These are phyloP conservation scores for Penicillium fuscoglaucum DNA, from an alignment of 2,329 filamentous ascomycete species.

Conservation along the genomic window DNA sequence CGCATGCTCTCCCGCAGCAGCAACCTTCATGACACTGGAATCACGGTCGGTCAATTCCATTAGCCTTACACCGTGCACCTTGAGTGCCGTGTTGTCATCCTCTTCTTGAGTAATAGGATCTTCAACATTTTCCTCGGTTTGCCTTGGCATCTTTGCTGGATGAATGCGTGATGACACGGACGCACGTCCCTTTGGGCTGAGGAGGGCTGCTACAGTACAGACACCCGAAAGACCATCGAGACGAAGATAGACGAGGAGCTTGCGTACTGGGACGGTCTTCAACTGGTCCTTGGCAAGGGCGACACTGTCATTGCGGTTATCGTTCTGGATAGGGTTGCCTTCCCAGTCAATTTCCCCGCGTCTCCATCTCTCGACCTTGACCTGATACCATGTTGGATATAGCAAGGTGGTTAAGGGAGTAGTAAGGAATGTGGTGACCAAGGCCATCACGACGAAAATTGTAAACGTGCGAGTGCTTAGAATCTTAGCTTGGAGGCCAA, in stretches of 20 bases:
- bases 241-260: slow-evolving; percentile 76
- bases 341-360: slow-evolving; percentile 91
- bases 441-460: slow-evolving; percentile 92
- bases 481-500: slow-evolving; percentile 80
- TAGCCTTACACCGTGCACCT: slow-evolving; percentile 82
- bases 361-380: slow-evolving; percentile 72
- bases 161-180: slow-evolving; percentile 36
- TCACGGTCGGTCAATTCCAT: slow-evolving; percentile 87
- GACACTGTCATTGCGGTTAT: slow-evolving; percentile 47
- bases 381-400: slow-evolving; percentile 76
- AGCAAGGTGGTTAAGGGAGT: slow-evolving; percentile 72
- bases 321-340: slow-evolving; percentile 52
- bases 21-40: slow-evolving; percentile 92
- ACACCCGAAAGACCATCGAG: slow-evolving; percentile 80
- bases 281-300: slow-evolving; percentile 52
- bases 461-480: slow-evolving; percentile 81
- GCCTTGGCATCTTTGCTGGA: slow-evolving; percentile 31
- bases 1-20: slow-evolving; percentile 73
- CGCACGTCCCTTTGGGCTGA: slow-evolving; percentile 58
- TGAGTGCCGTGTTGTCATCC: slow-evolving; percentile 50
- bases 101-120: slow-evolving; percentile 22
- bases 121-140: slow-evolving; percentile 24
- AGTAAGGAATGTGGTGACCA: slow-evolving; percentile 80
- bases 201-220: slow-evolving; percentile 77
- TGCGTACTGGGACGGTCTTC: slow-evolving; percentile 56